Evolutionary conservation across 1,139 yeast species (phyloP).

Genomic region (Eremothecium cymbalariae): DNA sequence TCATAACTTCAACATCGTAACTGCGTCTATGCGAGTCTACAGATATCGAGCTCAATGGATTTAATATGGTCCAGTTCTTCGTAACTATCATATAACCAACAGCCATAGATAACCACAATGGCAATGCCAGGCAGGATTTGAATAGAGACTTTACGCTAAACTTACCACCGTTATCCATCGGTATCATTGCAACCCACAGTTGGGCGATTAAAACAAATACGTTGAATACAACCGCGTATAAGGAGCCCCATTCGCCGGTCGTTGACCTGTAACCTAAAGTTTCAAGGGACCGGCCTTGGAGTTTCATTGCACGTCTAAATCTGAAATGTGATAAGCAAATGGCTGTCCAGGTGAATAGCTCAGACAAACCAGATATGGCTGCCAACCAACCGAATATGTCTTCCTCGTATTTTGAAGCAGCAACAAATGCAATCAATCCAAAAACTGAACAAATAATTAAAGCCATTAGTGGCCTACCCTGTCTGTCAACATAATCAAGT

Average conservation of each 20-base stretch:
- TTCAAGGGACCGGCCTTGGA: slow-evolving; percentile 52
- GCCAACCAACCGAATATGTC: slow-evolving; percentile 69
- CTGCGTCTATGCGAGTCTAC: slow-evolving; percentile 49
- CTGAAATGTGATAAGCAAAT: slow-evolving; percentile 70
- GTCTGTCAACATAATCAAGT: slow-evolving; percentile 46
- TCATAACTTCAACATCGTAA: slow-evolving; percentile 44
- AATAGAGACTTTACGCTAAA: slow-evolving; percentile 48
- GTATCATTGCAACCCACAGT: slow-evolving; percentile 73
- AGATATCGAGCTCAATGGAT: slow-evolving; percentile 43
- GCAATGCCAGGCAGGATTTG: slow-evolving; percentile 46
- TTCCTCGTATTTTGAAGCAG: slow-evolving; percentile 54
- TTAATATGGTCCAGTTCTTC: slow-evolving; percentile 38
- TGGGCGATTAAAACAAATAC: slow-evolving; percentile 65
- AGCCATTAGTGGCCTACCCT: slow-evolving; percentile 57
- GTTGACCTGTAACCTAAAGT: slow-evolving; percentile 67
- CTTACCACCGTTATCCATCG: slow-evolving; percentile 42
- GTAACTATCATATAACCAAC: slow-evolving; percentile 44
- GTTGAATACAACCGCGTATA: slow-evolving; percentile 53
- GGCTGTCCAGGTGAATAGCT: slow-evolving; percentile 75
- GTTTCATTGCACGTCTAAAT: slow-evolving; percentile 64
- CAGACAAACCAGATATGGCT: slow-evolving; percentile 77
- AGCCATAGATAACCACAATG: slow-evolving; percentile 43
- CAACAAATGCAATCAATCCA: slow-evolving; percentile 69
- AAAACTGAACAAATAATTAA: slow-evolving; percentile 61
- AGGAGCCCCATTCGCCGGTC: slow-evolving; percentile 65